phyloP scores from a whole-genome alignment of 441 rosid species.

The Codiaeum variegatum region DNA sequence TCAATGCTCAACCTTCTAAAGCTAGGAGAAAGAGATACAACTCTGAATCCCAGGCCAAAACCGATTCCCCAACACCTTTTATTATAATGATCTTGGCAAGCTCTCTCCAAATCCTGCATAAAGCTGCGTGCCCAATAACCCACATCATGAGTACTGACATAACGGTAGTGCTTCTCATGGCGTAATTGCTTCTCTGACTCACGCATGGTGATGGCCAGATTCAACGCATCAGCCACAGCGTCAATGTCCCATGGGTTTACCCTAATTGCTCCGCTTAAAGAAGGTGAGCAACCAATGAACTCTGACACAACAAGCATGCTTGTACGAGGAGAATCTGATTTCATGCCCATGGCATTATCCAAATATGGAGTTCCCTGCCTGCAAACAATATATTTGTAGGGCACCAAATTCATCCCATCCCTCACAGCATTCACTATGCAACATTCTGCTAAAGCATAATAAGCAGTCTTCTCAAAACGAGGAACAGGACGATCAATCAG shows the following conservation, averaged over 20 bases:
- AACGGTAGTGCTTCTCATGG: slow-evolving; percentile 78
- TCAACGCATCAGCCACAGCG: slow-evolving; percentile 76
- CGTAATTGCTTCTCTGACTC: slow-evolving; percentile 79
- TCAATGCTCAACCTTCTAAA: slow-evolving; percentile 67
- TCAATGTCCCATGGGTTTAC: slow-evolving; percentile 91
- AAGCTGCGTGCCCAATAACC: slow-evolving; percentile 82
- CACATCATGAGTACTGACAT: slow-evolving; percentile 75
- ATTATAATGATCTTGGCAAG: slow-evolving; percentile 70
- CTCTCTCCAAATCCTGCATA: slow-evolving; percentile 71
- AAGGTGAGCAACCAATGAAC: slow-evolving; percentile 94
- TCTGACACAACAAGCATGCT: slow-evolving; percentile 93
- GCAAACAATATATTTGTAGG: slow-evolving; percentile 81
- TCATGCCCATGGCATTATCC: slow-evolving; percentile 49
- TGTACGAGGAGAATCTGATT: slow-evolving; percentile 50
- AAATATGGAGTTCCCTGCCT: slow-evolving; percentile 66
- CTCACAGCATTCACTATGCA: slow-evolving; percentile 88
- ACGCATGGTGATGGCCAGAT: slow-evolving; percentile 53
- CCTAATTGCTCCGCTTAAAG: slow-evolving; percentile 85
- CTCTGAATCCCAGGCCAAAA: slow-evolving; percentile 75
- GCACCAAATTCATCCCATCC: slow-evolving; percentile 91
- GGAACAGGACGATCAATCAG: slow-evolving; percentile 76
- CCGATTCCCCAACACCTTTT: slow-evolving; percentile 89
- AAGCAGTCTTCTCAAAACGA: slow-evolving; percentile 79
- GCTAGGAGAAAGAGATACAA: slow-evolving; percentile 75
- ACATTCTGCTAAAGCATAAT: slow-evolving; percentile 78